Evolutionary conservation across 371 early-diverging fungal species (phyloP), one percentile per base, ranked within the genome.

Genomic region (Dichotomocladium elegans): DNA sequence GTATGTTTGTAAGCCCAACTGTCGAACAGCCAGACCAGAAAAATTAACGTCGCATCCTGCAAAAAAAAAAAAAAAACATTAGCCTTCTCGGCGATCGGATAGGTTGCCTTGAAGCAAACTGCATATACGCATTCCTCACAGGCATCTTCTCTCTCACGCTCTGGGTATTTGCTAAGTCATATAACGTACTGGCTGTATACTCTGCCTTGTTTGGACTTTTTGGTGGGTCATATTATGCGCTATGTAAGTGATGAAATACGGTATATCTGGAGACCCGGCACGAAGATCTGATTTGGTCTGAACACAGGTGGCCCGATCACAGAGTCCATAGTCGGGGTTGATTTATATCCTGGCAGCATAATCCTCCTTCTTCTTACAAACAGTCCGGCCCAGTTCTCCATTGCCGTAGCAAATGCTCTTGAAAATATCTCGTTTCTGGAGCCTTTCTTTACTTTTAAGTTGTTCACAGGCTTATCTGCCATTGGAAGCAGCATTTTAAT

Each of bases 131-230:
- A 11, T 42, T 43, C 28, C n/a, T 41, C 46, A n/a, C 26, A 25
- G 37, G 35, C 12, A 11, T 25, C 24, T 26, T n/a, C 11, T 65
- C 1, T 61, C 64, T 40, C 73, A 76, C 11, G 22, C 55, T 77
- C 27, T 81, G 81, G 81, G 69, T 72, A 2, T 75, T 81, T 58
- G 64, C 79, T 6, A 54, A 48, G 24, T 53, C 2, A 7, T 74
- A 74, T 45, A 66, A 65, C 10, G 51, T 47, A 1, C 46, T 79
- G 9, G 60, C 66, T 54, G 64, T 59, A 0, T 79, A 68, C 31
- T 24, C 67, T 12, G 53, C 56, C 11, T 40, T 74, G 5, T 77
- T 66, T 62, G 74, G 77, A 29, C 41, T 74, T 8, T 66, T 66
- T 11, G 64, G 72, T 46, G 71, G 71, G 29, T 57, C 70, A 0